Evolutionary conservation across 169 alveolate genomes (phyloP).

Genomic region (Plasmodium berghei): DNA sequence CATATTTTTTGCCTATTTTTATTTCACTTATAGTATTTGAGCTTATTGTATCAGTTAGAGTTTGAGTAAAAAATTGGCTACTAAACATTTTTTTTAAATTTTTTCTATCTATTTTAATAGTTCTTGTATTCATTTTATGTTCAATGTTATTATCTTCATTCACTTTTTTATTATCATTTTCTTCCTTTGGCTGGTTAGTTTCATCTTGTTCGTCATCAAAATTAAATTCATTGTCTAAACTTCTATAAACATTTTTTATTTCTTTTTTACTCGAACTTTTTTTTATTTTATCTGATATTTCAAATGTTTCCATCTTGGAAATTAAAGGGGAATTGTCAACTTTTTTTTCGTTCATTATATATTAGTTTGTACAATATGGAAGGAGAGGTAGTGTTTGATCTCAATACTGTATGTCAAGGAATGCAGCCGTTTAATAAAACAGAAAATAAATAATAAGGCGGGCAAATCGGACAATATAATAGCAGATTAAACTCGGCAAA

Average conservation of each 20-base stretch:
- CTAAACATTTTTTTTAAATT: conserved; percentile 60
- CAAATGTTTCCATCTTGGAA: conserved; percentile 63
- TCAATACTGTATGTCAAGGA: no score
- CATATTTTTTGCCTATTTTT: conserved; percentile 44
- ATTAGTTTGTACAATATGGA: no score
- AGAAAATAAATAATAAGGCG: no score
- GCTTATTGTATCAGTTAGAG: conserved; percentile 59
- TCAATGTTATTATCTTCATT: not conserved
- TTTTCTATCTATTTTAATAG: conserved; percentile 60
- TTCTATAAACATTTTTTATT: conserved; percentile 50
- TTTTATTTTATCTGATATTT: conserved; percentile 47
- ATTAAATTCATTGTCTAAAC: conserved; percentile 62
- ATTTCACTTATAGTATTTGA: conserved; percentile 15
- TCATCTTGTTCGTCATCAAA: conserved; percentile 49
- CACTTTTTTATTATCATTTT: conserved; percentile 4
- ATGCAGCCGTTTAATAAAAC: no score
- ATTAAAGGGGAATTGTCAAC: conserved; percentile 68
- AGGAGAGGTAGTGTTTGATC: no score
- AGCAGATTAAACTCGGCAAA: no score
- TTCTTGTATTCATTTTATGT: conserved; percentile 20
- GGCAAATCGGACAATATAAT: no score
- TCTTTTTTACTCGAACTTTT: conserved; percentile 26
- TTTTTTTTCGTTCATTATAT: conserved; percentile 40
- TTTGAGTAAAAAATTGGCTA: conserved; percentile 71
- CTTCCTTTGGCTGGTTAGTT: not conserved